Evolutionary conservation across 2,329 filamentous ascomycete genomes (phyloP), one percentile per base, ranked within the genome.

Genomic region (Pyricularia sp.): DNA sequence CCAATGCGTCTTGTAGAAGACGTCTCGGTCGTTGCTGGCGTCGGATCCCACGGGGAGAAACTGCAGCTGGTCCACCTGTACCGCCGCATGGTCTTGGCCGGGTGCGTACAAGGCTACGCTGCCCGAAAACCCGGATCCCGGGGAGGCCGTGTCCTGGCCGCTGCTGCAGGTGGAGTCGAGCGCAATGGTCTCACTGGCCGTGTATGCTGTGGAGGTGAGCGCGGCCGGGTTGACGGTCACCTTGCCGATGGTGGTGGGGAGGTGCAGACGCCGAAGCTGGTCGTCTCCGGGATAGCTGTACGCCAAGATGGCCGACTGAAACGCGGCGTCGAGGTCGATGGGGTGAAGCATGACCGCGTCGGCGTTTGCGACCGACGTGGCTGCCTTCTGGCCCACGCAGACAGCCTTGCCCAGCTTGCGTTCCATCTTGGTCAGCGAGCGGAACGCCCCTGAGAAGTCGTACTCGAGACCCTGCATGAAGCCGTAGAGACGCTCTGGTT

Each of bases 251-350:
- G 28, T 13, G 0, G 69, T 71, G 4, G 74, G 74, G 1, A 77
- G 65, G 62, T 74, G 71, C 3, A 73, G 68, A 1, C 71, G 66
- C 69, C 71, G 73, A 4, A 78, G 69, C 7, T 68, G 68, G 3
- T 71, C 74, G 44, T 76, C 73, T 0, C 70, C 71, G 0, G 76
- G 76, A 30, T 68, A 72, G 9, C 70, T 70, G 62, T 70, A 72
- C 1, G 75, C 74, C 1, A 71, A 67, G 8, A 77, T 69, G 9
- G 72, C 66, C 7, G 72, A 67, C 66, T 78, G 77, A 64, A 78
- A 71, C 2, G 73, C 73, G 1, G 69, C 69, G 59, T 78, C 76
- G 0, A 78, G 68, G 2, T 70, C 67, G 1, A 67, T 72, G 0
- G 76, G 76, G 59, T 77, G 75, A 0, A 78, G 67, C 6, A 74